Evolutionary conservation across 208 protist species (phyloP).

Genomic region (Leishmania arabica): DNA sequence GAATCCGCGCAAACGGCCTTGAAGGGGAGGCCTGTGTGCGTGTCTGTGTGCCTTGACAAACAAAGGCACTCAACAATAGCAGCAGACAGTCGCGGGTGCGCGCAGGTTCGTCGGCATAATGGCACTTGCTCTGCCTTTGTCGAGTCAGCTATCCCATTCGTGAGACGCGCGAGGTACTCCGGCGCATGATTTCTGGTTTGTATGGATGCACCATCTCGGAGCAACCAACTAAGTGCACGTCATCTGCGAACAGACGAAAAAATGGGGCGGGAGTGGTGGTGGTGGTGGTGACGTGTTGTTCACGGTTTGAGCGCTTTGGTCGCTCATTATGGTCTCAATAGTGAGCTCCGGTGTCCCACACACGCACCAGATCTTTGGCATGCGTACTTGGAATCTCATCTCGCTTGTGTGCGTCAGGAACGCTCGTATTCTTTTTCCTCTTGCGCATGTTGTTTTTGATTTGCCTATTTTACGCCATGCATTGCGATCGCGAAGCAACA

Average conservation of each 20-base stretch:
- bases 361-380: background rate
- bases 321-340: background rate
- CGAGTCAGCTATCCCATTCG: too few relatives aligned
- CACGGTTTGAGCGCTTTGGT: background rate
- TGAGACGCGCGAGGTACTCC: too few relatives aligned
- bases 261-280: background rate
- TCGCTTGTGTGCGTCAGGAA: background rate
- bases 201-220: background rate
- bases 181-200: too few relatives aligned
- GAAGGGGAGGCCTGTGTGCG: conserved; percentile 60
- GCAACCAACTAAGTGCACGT: background rate
- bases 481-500: background rate
- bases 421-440: background rate
- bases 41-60: background rate
- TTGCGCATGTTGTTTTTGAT: background rate
- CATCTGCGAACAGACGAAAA: background rate
- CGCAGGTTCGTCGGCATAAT: too few relatives aligned
- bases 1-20: conserved; percentile 92
- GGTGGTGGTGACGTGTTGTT: too few relatives aligned
- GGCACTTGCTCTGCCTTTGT: too few relatives aligned
- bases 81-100: too few relatives aligned
- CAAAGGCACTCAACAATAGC: background rate
- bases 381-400: background rate
- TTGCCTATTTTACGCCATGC: background rate
- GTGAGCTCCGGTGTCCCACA: background rate